Evolutionary conservation across 73 alveolate species (phyloP).

Genomic region (Paramecium tetraurelia): DNA sequence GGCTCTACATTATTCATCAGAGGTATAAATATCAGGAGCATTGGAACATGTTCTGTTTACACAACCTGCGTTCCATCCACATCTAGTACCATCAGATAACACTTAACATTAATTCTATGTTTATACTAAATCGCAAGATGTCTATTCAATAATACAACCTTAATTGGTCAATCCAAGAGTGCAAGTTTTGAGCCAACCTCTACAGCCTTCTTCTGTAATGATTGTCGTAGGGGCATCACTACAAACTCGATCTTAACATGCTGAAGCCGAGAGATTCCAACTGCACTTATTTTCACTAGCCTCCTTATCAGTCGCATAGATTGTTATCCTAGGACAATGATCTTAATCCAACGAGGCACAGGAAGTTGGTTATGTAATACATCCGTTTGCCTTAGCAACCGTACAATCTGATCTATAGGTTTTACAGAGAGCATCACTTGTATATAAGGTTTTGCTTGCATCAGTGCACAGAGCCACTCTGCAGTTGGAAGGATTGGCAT

Average conservation of each 20-base stretch:
- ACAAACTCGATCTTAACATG: conserved; percentile 18
- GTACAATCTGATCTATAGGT: not conserved
- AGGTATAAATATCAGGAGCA: not conserved
- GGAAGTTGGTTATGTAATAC: not conserved
- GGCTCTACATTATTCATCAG: not conserved
- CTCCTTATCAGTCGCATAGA: not conserved
- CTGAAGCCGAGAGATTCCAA: not conserved
- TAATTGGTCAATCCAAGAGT: not conserved
- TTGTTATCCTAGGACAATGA: not conserved
- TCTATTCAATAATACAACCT: not conserved
- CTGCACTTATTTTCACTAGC: not conserved
- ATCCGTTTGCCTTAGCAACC: not conserved
- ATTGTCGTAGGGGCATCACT: not conserved
- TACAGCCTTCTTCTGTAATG: not conserved
- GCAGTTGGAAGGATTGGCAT: not conserved
- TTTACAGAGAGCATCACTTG: not conserved
- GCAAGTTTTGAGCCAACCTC: not conserved
- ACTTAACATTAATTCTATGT: not conserved
- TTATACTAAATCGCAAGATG: not conserved
- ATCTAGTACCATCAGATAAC: conserved; percentile 21
- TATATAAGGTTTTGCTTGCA: not conserved
- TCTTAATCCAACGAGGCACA: not conserved
- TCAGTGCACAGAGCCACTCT: not conserved
- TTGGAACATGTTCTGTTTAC: not conserved
- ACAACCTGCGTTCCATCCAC: conserved; percentile 48